Conservation (phyloP, 768 basidiomycete genomes). For the Pulveroboletus sp. region DNA sequence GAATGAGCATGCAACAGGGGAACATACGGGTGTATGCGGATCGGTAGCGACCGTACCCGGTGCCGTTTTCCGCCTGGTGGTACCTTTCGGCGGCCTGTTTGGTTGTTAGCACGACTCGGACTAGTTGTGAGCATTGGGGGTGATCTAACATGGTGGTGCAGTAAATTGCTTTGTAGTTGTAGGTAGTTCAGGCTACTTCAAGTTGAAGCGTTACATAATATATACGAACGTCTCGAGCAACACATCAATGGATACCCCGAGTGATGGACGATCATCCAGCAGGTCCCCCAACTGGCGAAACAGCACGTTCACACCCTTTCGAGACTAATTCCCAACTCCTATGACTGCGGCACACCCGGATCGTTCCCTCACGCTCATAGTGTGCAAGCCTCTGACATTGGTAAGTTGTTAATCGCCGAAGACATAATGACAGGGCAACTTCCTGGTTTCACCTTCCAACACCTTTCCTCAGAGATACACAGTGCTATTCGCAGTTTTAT, state of each 20-base stretch:
- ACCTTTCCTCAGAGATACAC: background rate
- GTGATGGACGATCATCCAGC: background rate
- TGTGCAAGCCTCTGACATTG: background rate
- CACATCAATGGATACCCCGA: background rate
- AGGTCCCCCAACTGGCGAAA: background rate
- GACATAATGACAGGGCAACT: slow-evolving; percentile 11
- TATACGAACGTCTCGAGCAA: background rate
- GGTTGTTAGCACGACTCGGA: too few relatives aligned
- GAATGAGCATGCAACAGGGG: background rate
- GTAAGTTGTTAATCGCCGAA: background rate
- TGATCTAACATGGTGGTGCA: too few relatives aligned
- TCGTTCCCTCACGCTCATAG: slow-evolving; percentile 11
- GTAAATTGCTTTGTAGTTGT: too few relatives aligned
- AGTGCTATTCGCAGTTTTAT: slow-evolving; percentile 14
- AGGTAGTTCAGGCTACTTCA: too few relatives aligned
- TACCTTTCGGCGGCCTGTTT: slow-evolving; percentile 31
- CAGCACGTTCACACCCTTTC: background rate
- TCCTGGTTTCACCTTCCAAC: slow-evolving; percentile 7
- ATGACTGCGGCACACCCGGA: background rate
- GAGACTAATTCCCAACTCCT: background rate
- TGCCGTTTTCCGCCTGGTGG: slow-evolving; percentile 17
- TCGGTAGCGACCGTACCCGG: slow-evolving; percentile 1
- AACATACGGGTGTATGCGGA: slow-evolving; percentile 21
- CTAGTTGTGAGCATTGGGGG: too few relatives aligned
- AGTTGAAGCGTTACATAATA: too few relatives aligned